phyloP scores from a whole-genome alignment of 2,329 filamentous ascomycete species.

The Xylaria multiplex region DNA sequence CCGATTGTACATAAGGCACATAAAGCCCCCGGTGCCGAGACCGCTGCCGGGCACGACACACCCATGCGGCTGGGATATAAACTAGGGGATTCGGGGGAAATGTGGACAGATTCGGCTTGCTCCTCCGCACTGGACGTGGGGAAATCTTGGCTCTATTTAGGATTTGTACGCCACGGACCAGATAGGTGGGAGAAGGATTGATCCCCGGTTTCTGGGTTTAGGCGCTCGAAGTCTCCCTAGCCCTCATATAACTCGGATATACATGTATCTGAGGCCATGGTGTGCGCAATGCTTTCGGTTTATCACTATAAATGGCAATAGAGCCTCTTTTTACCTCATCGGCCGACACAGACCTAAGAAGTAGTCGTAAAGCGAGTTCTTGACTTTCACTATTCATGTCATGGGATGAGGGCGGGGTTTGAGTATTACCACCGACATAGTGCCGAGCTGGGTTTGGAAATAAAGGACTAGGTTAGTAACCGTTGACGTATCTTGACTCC shows the following conservation, averaged over 20 bases:
- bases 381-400: neutral
- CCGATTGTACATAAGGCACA: constrained; percentile 21
- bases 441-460: constrained; percentile 23
- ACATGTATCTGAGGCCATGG: neutral
- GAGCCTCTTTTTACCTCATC: neutral
- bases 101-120: constrained; percentile 12
- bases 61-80: constrained; percentile 1
- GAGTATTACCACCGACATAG: constrained; percentile 27
- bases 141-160: constrained; percentile 13
- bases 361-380: neutral
- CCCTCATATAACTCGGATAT: neutral
- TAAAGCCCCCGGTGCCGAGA: neutral
- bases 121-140: constrained; percentile 13
- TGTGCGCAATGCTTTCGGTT: neutral
- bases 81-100: constrained; percentile 17
- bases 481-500: neutral
- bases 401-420: constrained; percentile 4
- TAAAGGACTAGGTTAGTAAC: neutral
- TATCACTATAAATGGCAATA: neutral
- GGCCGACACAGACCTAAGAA: neutral
- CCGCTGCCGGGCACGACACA: neutral
- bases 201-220: neutral
- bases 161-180: neutral
- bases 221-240: neutral
- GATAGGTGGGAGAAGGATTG: constrained; percentile 18